Base-by-base conservation (phyloP, 2,329 filamentous ascomycete genomes). In the Colletotrichum gloeosporioides region DNA sequence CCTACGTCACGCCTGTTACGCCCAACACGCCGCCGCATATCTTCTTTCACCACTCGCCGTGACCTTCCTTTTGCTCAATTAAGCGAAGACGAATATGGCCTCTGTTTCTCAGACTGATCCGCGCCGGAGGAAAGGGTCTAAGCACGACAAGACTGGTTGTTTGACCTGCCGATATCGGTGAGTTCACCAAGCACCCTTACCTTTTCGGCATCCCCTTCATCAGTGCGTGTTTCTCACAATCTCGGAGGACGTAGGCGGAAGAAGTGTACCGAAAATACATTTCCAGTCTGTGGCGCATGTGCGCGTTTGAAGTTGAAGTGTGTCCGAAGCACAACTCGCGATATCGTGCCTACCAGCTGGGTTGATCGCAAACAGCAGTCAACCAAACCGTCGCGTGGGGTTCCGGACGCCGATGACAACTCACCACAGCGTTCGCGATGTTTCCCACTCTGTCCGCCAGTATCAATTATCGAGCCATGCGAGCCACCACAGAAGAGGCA, bases 111-210 rank as follows among this genome's bases (percentile, higher is more conserved):
- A 69, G 29, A 61, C 57, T 4, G 70, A 73, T 27, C 69, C 70
- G 6, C 70, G 74, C 32, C 74, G 74, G n/a, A 49, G 74, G 8
- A 78, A 78, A 27, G 73, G 76, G 34, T 78, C 76, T 27, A 76
- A 78, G 32, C 77, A 78, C 34, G 77, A 78, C 32, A 77, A 73
- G 61, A 77, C 73, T 9, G 77, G 77, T 9, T 78, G 77, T 29
- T 31, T 78, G 34, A 78, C 77, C 8, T 78, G 77, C 69, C 77
- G 77, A 66, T 77, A 78, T 68, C 69, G 77, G 77, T 78, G 69
- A 62, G 76, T 44, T 55, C 64, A 53, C 18, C 64, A 18, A 31
- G 64, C 64, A 36, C 27, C 36, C 49, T 67, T 4, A 4, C 25
- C 64, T 22, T 49, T 69, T 31, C 29, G 44, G 16, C 15, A 9